Conservation (phyloP, 23 red algal genomes). For the Gracilaria caudata region DNA sequence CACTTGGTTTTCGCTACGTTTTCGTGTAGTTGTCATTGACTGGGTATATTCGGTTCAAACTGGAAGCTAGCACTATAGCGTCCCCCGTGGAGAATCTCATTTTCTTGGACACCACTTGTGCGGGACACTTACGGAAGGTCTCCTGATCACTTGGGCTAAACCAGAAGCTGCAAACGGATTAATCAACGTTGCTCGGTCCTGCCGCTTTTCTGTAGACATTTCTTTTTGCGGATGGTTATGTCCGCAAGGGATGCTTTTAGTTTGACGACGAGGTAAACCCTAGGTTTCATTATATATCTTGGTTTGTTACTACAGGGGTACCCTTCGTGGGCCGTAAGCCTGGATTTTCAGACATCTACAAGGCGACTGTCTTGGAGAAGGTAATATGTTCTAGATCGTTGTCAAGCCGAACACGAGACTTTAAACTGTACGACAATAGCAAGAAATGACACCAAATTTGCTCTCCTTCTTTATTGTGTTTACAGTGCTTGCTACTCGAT, state of each 20-base stretch:
- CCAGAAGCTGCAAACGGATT: not conserved
- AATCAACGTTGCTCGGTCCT: not conserved
- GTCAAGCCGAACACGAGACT: not conserved
- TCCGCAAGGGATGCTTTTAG: not conserved
- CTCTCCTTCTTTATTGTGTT: not conserved
- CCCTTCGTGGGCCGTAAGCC: not conserved
- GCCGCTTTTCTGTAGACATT: not conserved
- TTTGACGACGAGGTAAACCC: not conserved
- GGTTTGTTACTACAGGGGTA: not conserved
- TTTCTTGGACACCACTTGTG: too few relatives aligned
- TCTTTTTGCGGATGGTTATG: not conserved
- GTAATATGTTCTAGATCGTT: conserved; percentile 1
- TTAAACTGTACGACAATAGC: not conserved
- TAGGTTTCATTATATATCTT: not conserved
- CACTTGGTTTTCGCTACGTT: too few relatives aligned
- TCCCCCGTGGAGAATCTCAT: not conserved
- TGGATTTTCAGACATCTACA: not conserved
- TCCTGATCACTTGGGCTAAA: too few relatives aligned
- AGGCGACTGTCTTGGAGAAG: not conserved
- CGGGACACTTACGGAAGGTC: too few relatives aligned
- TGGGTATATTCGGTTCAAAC: too few relatives aligned
- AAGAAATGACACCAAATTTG: not conserved
- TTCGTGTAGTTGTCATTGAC: too few relatives aligned
- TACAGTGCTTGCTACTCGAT: not conserved
- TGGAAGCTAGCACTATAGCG: too few relatives aligned